Conservation (phyloP, 2,329 filamentous ascomycete genomes). For the Colletotrichum spinosum region DNA sequence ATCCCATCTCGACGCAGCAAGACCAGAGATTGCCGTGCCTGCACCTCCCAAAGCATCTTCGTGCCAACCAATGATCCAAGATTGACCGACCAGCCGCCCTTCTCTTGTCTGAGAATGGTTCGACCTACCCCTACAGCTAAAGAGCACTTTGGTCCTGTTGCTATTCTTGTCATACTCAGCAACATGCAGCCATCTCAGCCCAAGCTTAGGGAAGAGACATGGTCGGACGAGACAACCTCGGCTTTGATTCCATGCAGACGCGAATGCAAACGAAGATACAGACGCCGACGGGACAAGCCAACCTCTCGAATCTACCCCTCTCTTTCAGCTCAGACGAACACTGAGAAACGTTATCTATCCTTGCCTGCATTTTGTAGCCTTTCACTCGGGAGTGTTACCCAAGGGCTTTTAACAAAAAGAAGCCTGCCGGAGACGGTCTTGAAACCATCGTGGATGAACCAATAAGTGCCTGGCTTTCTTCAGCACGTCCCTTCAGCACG, state of each 20-base stretch:
- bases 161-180: slow-evolving; percentile 26
- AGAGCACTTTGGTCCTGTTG: slow-evolving; percentile 13
- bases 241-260: slow-evolving; percentile 20
- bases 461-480: slow-evolving; percentile 6
- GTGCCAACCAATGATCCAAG: neutral
- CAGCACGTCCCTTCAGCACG: neutral
- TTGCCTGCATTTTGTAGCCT: neutral
- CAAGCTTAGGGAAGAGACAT: neutral
- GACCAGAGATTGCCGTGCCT: neutral
- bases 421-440: slow-evolving; percentile 33
- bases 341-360: slow-evolving; percentile 17
- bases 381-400: too few species aligned
- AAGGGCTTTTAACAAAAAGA: slow-evolving; percentile 3
- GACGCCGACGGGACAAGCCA: slow-evolving; percentile 18
- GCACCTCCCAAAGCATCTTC: neutral
- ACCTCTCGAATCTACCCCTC: slow-evolving; percentile 22
- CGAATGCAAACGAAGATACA: neutral
- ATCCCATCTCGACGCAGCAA: too few species aligned
- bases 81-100: neutral
- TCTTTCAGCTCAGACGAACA: slow-evolving; percentile 26
- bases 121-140: slow-evolving; percentile 12
- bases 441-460: slow-evolving; percentile 24
- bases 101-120: slow-evolving; percentile 26
- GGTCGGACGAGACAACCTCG: slow-evolving; percentile 32
- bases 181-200: slow-evolving; percentile 16